Conservation (phyloP, 345 rosid species). For the Eucalyptus regnans region DNA sequence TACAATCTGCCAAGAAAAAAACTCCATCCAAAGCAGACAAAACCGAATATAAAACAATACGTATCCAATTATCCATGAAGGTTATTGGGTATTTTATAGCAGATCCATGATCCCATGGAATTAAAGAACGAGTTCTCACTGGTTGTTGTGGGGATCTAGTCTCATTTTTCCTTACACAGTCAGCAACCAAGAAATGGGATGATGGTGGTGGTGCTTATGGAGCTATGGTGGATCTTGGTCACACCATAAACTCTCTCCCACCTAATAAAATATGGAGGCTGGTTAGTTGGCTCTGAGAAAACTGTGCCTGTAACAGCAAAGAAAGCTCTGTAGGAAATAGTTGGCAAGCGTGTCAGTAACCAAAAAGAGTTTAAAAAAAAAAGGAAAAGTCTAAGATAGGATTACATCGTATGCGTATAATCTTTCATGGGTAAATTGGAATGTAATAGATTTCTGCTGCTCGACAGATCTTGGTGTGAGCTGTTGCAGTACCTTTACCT, state of each 20-base stretch:
- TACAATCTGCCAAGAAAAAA: neutral
- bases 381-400: slow-evolving; percentile 13
- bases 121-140: neutral
- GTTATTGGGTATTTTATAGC: neutral
- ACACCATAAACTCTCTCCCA: neutral
- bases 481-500: neutral
- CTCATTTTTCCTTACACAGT: neutral
- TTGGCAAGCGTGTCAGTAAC: slow-evolving; percentile 71
- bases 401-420: neutral
- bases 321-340: slow-evolving; percentile 33
- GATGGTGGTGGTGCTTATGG: neutral
- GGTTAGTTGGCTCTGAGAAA: neutral
- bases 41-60: neutral
- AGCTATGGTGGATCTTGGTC: neutral
- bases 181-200: neutral
- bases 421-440: neutral
- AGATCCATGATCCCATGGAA: neutral
- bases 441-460: neutral
- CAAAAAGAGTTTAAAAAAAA: neutral
- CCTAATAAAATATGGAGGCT: neutral
- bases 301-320: slow-evolving; percentile 35
- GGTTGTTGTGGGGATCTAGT: neutral
- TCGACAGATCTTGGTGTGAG: neutral
- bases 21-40: neutral
- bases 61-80: neutral